phyloP scores from a whole-genome alignment of 192 early-diverging fungal species.

The Backusella mclennaniae region DNA sequence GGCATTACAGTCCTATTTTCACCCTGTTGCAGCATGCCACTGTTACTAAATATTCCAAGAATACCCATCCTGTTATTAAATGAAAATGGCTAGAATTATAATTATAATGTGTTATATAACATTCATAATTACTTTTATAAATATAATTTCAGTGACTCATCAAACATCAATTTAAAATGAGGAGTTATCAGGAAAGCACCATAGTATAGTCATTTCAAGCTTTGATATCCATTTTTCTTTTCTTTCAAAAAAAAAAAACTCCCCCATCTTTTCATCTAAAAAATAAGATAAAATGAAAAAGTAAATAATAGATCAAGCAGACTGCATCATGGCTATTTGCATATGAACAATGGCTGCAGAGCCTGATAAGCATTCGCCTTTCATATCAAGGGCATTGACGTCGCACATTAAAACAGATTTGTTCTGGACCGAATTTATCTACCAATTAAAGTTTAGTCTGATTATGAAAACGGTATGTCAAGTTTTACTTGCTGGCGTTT shows the following conservation, averaged over 20 bases:
- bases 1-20: not conserved
- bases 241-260: not conserved
- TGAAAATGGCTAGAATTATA: not conserved
- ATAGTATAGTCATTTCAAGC: no score
- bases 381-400: not conserved
- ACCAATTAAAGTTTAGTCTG: constrained; percentile 24
- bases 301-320: not conserved
- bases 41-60: not conserved
- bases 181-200: not conserved
- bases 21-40: not conserved
- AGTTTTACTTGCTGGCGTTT: constrained; percentile 11
- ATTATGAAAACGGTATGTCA: constrained; percentile 21
- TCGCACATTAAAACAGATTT: constrained; percentile 10
- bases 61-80: not conserved
- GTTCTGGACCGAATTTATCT: constrained; percentile 20
- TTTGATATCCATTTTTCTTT: not conserved
- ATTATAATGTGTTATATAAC: not conserved
- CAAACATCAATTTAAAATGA: not conserved
- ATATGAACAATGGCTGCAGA: constrained; percentile 2
- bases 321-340: not conserved
- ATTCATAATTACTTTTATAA: not conserved
- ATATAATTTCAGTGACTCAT: not conserved
- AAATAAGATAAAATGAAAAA: not conserved
- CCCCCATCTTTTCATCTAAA: not conserved
- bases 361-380: not conserved